phyloP scores from a whole-genome alignment of 2,329 filamentous ascomycete genomes.

The Teratosphaeriaceae sp. region DNA sequence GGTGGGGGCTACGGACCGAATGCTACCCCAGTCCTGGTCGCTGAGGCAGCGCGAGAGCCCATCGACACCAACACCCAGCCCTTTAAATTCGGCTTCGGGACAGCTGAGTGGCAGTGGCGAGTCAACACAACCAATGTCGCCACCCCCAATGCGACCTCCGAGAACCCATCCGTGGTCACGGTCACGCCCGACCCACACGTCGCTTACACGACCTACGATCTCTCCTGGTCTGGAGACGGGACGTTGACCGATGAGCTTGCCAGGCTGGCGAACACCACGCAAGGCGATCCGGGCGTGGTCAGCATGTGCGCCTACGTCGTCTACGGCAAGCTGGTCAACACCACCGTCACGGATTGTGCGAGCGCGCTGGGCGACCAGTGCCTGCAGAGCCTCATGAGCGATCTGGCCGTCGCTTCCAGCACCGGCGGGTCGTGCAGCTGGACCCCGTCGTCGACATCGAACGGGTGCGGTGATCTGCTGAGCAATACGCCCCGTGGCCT shows the following conservation, averaged over 20 bases:
- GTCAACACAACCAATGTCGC: constrained; percentile 2
- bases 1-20: neutral
- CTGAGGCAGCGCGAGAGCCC: neutral
- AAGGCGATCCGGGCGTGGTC: neutral
- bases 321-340: neutral
- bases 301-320: constrained; percentile 1
- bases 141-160: neutral
- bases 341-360: neutral
- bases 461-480: neutral
- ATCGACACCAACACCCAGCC: neutral
- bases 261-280: neutral
- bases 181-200: neutral
- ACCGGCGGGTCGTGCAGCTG: neutral
- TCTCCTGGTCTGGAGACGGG: neutral
- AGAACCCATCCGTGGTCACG: neutral
- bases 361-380: neutral
- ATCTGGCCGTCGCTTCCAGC: neutral
- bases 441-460: neutral
- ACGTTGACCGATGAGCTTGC: neutral
- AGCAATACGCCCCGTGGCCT: neutral
- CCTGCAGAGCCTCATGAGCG: neutral
- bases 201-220: constrained; percentile 3
- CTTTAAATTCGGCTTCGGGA: neutral
- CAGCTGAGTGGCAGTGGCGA: neutral
- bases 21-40: neutral